Percentiles rank a stretch among this genome's conserved stretches.
These are phyloP conservation scores for Ophiocordyceps camponoti-saundersi DNA, from an alignment of 2,329 filamentous ascomycete genomes.

Conservation along the genomic window DNA sequence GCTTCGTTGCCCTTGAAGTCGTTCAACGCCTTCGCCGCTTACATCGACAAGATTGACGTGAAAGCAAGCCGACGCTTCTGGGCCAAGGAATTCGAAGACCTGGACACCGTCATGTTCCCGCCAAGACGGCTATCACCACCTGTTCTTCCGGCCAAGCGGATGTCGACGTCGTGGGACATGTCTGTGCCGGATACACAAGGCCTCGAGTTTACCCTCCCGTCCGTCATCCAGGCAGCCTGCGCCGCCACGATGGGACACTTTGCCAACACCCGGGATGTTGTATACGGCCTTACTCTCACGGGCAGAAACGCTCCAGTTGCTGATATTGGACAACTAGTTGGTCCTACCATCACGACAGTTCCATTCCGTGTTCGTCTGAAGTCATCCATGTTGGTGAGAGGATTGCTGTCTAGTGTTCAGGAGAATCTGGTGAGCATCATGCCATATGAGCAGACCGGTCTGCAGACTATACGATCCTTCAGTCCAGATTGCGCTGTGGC, in stretches of 20 bases:
- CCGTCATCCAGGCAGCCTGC: constrained; percentile 5
- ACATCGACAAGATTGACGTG: constrained; percentile 1
- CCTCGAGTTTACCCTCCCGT: constrained; percentile 18
- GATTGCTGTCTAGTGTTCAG: constrained; percentile 1
- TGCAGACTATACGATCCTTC: neutral
- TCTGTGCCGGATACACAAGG: constrained; percentile 4
- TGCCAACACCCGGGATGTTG: constrained; percentile 1
- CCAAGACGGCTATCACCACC: neutral
- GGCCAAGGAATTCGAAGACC: neutral
- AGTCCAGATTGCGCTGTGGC: neutral
- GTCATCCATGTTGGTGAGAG: neutral
- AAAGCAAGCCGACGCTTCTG: neutral
- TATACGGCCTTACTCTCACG: constrained; percentile 2
- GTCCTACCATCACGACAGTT: constrained; percentile 11
- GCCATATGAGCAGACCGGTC: constrained; percentile 1
- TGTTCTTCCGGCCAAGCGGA: neutral
- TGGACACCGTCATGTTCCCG: constrained; percentile 1
- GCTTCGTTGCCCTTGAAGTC: neutral
- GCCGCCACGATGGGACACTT: constrained; percentile 1
- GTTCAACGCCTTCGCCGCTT: constrained; percentile 2
- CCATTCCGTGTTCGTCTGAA: constrained; percentile 2
- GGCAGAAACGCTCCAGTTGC: constrained; percentile 4
- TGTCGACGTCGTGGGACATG: neutral
- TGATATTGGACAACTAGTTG: constrained; percentile 2
- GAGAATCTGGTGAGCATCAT: neutral